phyloP scores from a whole-genome alignment of 2,329 filamentous ascomycete species.

The Verticillium klebahnii region DNA sequence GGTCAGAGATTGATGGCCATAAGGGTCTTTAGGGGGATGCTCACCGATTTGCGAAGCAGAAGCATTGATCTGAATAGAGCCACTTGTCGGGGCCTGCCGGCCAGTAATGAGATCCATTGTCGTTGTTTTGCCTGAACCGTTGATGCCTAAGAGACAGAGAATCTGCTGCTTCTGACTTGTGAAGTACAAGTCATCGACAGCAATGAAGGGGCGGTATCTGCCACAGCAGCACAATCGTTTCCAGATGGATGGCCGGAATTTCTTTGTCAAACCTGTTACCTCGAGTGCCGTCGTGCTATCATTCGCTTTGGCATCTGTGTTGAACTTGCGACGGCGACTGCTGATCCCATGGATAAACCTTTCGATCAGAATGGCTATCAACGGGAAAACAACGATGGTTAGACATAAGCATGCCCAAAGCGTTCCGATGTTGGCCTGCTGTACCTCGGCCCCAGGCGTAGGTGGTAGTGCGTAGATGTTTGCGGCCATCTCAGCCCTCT shows the following conservation, averaged over 20 bases:
- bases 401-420: neutral
- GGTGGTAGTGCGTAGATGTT: constrained; percentile 16
- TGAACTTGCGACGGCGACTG: constrained; percentile 44
- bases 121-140: constrained; percentile 62
- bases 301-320: constrained; percentile 25
- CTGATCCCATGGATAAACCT: constrained; percentile 37
- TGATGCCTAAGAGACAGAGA: constrained; percentile 55
- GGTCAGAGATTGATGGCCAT: neutral
- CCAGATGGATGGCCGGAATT: constrained; percentile 16
- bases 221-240: constrained; percentile 18
- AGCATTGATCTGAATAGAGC: constrained; percentile 52
- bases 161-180: constrained; percentile 48
- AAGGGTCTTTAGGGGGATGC: neutral
- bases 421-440: constrained; percentile 6
- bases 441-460: constrained; percentile 13
- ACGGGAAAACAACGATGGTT: neutral
- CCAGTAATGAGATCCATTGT: constrained; percentile 23
- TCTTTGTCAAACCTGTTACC: constrained; percentile 15
- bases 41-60: constrained; percentile 38
- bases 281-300: neutral
- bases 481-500: constrained; percentile 8
- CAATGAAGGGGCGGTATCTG: constrained; percentile 21
- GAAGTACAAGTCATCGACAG: constrained; percentile 50
- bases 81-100: constrained; percentile 42
- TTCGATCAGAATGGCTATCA: neutral